Evolutionary conservation across 345 rosid genomes (phyloP).

Genomic region (Gossypium stocksii): DNA sequence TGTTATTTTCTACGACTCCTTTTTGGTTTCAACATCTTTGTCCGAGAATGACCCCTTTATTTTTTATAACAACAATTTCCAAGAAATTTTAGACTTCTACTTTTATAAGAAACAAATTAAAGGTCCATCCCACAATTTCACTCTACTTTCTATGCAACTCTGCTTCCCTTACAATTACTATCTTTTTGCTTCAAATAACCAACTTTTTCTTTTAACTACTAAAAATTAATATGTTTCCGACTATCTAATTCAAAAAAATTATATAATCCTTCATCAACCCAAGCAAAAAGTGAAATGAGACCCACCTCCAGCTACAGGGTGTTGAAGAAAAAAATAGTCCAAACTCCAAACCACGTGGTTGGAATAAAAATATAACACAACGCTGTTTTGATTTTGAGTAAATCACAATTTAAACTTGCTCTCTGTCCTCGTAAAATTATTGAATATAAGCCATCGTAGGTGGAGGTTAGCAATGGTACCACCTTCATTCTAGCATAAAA

Average conservation of each 20-base stretch:
- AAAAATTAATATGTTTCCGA: no score
- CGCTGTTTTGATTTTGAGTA: not conserved
- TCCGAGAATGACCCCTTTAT: not conserved
- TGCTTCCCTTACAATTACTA: no score
- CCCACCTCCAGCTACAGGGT: not conserved
- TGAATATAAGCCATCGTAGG: not conserved
- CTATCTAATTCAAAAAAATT: no score
- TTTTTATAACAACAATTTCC: not conserved
- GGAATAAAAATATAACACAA: constrained; percentile 17
- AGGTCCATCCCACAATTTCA: not conserved
- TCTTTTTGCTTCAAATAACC: no score
- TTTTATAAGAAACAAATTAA: not conserved
- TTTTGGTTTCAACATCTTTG: not conserved
- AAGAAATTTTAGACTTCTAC: not conserved
- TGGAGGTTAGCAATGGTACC: not conserved
- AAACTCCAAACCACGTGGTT: constrained; percentile 46
- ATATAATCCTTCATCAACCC: no score
- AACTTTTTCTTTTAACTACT: no score
- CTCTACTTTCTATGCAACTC: not conserved
- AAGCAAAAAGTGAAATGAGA: not conserved
- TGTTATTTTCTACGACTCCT: not conserved
- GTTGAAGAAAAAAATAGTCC: not conserved
- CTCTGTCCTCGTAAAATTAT: not conserved
- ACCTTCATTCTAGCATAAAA: not conserved
- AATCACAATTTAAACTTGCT: no score